phyloP scores from a whole-genome alignment of 2,329 filamentous ascomycete species.

The Curvularia spicifera region DNA sequence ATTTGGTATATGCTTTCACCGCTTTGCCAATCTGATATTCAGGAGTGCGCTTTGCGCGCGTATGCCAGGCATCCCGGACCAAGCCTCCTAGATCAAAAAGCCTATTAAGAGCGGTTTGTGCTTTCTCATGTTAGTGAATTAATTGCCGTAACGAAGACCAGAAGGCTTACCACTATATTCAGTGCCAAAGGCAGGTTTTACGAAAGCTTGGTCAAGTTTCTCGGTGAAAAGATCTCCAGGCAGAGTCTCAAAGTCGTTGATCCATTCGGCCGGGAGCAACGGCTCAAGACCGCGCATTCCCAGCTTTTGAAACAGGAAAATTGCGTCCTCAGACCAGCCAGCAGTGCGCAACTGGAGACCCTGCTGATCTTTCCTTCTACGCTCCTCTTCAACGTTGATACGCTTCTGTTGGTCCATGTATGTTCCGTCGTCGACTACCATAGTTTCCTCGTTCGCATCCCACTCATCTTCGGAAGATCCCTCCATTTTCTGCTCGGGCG shows the following conservation, averaged over 20 bases:
- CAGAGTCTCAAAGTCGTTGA: slow-evolving; percentile 60
- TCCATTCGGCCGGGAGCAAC: slow-evolving; percentile 60
- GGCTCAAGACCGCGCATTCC: slow-evolving; percentile 64
- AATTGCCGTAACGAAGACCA: not conserved
- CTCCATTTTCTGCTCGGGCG: slow-evolving; percentile 10
- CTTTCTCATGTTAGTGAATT: slow-evolving; percentile 38
- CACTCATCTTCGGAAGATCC: slow-evolving; percentile 30
- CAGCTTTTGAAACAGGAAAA: slow-evolving; percentile 60
- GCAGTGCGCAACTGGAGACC: slow-evolving; percentile 48
- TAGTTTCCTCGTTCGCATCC: slow-evolving; percentile 48
- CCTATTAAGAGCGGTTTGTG: slow-evolving; percentile 58
- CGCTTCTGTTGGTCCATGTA: slow-evolving; percentile 36
- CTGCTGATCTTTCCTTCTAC: slow-evolving; percentile 33
- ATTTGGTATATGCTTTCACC: slow-evolving; percentile 58
- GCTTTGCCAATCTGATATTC: slow-evolving; percentile 51
- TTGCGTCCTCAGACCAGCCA: slow-evolving; percentile 60
- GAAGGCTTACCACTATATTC: slow-evolving; percentile 55
- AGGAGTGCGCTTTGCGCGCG: slow-evolving; percentile 47
- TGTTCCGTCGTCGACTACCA: slow-evolving; percentile 43
- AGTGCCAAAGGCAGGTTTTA: slow-evolving; percentile 52
- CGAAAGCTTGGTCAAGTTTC: slow-evolving; percentile 52
- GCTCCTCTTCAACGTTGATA: slow-evolving; percentile 34
- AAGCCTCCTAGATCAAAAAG: slow-evolving; percentile 60
- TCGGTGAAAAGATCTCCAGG: slow-evolving; percentile 60
- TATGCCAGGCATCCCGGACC: slow-evolving; percentile 58